Base-by-base conservation (phyloP, 179 eudicot genomes). In the Amaranthus tricolor region DNA sequence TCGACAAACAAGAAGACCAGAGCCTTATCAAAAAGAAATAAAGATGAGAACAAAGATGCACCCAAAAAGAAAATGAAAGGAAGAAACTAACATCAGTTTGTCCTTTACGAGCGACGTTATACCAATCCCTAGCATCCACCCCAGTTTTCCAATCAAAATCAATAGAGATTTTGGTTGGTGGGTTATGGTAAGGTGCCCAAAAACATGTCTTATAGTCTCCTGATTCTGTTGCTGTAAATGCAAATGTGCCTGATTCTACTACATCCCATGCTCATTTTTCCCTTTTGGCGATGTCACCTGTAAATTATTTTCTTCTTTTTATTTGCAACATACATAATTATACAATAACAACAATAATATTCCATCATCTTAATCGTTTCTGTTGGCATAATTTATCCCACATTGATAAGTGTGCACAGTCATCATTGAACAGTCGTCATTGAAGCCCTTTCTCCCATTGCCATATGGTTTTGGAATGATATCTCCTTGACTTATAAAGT, bases 141-240 rank as follows among this genome's bases (percentile, higher is more conserved):
- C 97, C 96, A 10, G 85, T 72, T 48, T 74, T 87, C 97, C 97
- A 93, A 7, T 89, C 96, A 50, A 91, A 84, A 1, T 94, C 97
- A 54, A 94, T 68, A 1, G 89, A 68, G 24, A 92, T 16, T 0
- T 70, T 78, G 0, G 77, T 9, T 0, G 82, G 67, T 14, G 92
- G 94, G 40, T 80, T 81, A 75, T 88, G 90, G 61, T 85, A 71
- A 45, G 85, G 76, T 5, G 87, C 85, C 83, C 86, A 86, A 68
- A 92, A 94, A 71, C 97, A 94, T 48, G 84, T 80, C 87, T 80
- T 76, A 57, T 89, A 94, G 79, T 94, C 92, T 40, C 96, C 98
- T 0, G 84, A 74, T 68, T 94, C 92, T 0, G 75, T 68, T 1
- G 96, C 83, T 0, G 87, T 87, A 77, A 90, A 92, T 2, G 93